These are phyloP conservation scores for Suhomyces xylopsoci DNA, from an alignment of 805 yeast species.

Conservation along the genomic window DNA sequence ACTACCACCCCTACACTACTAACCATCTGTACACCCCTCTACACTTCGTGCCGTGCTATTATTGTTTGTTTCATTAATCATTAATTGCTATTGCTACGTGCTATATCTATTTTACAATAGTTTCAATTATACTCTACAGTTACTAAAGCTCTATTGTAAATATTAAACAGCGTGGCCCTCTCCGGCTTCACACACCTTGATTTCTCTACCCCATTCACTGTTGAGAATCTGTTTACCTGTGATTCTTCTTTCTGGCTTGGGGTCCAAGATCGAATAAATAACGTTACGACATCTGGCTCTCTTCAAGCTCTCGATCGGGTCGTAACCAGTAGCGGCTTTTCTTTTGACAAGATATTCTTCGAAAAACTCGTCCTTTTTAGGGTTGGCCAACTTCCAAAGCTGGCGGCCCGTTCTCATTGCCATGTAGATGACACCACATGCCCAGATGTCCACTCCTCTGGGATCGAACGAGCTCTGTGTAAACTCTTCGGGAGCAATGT, in stretches of 20 bases:
- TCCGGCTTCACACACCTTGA: slow-evolving; percentile 73
- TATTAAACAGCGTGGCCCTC: slow-evolving; percentile 23
- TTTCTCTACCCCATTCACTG: slow-evolving; percentile 95
- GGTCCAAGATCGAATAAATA: slow-evolving; percentile 89
- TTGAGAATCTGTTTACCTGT: slow-evolving; percentile 84
- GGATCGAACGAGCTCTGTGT: slow-evolving; percentile 68
- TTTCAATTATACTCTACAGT: background rate
- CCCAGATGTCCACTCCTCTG: slow-evolving; percentile 82
- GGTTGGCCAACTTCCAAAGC: slow-evolving; percentile 80
- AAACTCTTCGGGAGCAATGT: slow-evolving; percentile 88
- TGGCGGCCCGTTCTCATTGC: slow-evolving; percentile 95
- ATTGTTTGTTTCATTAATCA: background rate
- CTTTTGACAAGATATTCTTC: slow-evolving; percentile 71
- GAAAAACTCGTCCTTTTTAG: slow-evolving; percentile 76
- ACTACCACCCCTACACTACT: too few relatives aligned
- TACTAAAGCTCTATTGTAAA: background rate
- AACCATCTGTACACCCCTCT: too few relatives aligned
- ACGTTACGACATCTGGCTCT: slow-evolving; percentile 90
- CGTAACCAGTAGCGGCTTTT: slow-evolving; percentile 81
- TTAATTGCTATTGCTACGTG: background rate
- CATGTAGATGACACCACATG: slow-evolving; percentile 90
- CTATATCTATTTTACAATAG: background rate
- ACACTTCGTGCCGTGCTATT: too few relatives aligned
- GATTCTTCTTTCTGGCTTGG: slow-evolving; percentile 82
- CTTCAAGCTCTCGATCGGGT: slow-evolving; percentile 83